Evolutionary conservation across 164 flowering plant genomes (phyloP).

Genomic region (Vitis rotundifolia): DNA sequence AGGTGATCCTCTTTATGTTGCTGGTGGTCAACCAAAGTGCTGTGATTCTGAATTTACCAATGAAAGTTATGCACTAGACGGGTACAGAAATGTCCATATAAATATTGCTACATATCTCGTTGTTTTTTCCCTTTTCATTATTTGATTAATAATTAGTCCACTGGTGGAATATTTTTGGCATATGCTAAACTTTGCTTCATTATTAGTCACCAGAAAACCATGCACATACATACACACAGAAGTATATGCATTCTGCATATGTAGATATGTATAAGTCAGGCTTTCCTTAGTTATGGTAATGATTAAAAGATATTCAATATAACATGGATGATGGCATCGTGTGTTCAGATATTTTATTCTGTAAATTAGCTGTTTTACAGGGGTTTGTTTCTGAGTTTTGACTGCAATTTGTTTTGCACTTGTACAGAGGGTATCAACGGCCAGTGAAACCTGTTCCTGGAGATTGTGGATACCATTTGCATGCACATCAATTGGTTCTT

Average conservation of each 20-base stretch:
- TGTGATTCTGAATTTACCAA: conserved; percentile 39
- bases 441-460: conserved; percentile 90
- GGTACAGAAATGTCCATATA: conserved; percentile 43
- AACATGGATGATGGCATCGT: no score
- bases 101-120: not conserved
- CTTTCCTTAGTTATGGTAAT: no score
- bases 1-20: conserved; percentile 89
- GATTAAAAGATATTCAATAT: no score
- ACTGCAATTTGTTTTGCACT: conserved; percentile 2
- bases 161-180: no score
- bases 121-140: not conserved
- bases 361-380: no score
- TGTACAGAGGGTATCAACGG: conserved; percentile 66
- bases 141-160: not conserved
- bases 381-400: not conserved
- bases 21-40: conserved; percentile 74
- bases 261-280: no score
- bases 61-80: conserved; percentile 63
- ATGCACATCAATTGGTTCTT: conserved; percentile 72
- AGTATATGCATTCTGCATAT: no score
- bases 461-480: conserved; percentile 92
- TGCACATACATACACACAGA: no score
- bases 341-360: no score
- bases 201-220: no score
- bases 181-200: no score